Percentiles rank a stretch among this genome's conserved stretches.
Evolutionary conservation across 495 filamentous ascomycete species (phyloP).

Genomic region (Penicillium coprophilum): DNA sequence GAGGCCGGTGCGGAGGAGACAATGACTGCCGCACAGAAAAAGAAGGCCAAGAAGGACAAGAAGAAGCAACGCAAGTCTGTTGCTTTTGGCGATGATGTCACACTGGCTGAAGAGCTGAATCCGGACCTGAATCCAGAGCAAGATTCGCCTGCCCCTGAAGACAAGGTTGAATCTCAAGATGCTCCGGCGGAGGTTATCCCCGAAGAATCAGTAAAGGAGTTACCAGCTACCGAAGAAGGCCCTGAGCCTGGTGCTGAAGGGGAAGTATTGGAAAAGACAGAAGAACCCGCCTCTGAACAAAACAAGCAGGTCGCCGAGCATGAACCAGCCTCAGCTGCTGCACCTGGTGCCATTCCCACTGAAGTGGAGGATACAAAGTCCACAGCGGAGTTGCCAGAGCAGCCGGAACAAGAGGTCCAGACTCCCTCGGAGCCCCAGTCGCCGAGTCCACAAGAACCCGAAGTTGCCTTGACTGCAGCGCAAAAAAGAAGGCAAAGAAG

Average conservation of each 20-base stretch:
- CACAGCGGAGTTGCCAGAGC: background rate
- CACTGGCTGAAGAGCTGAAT: slow-evolving; percentile 17
- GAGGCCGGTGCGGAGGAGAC: slow-evolving; percentile 24
- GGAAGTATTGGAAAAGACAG: background rate
- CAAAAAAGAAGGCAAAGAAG: slow-evolving; percentile 33
- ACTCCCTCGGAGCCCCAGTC: slow-evolving; percentile 13
- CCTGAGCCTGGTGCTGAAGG: background rate
- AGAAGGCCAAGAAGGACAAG: slow-evolving; percentile 19
- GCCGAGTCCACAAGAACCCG: slow-evolving; percentile 10
- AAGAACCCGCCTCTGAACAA: background rate
- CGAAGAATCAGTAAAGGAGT: slow-evolving; percentile 2
- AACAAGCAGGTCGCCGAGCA: slow-evolving; percentile 2
- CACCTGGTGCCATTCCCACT: background rate
- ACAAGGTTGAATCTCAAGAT: background rate
- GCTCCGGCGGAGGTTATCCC: background rate
- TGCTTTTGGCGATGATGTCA: slow-evolving; percentile 14
- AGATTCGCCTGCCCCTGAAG: background rate
- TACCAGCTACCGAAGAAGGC: background rate
- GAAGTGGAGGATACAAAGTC: slow-evolving; percentile 2
- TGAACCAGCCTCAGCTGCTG: background rate
- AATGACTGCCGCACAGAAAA: slow-evolving; percentile 19
- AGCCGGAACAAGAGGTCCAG: slow-evolving; percentile 1
- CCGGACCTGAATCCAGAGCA: slow-evolving; percentile 15
- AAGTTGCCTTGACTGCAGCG: slow-evolving; percentile 20
- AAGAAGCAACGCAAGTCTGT: slow-evolving; percentile 33